Conservation (phyloP, 441 rosid genomes). For the Flueggea neowawraea region DNA sequence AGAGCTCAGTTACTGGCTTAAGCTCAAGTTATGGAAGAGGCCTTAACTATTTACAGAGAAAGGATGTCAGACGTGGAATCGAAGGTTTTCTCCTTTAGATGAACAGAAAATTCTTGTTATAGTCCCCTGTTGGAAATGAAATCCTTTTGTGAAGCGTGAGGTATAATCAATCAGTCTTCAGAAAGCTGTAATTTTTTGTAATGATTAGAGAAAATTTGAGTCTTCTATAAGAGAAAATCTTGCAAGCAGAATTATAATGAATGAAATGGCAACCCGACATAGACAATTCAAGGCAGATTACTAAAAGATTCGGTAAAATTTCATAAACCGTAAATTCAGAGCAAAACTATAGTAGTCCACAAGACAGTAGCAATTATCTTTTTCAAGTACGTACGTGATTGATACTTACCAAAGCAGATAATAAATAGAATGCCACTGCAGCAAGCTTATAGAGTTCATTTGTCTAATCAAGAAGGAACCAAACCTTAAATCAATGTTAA, state of each 20-base stretch:
- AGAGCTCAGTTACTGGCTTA: constrained; percentile 68
- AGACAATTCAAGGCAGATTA: background rate
- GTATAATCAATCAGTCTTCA: too few species aligned
- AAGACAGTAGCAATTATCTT: too few species aligned
- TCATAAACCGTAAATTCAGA: background rate
- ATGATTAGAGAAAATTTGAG: constrained; percentile 22
- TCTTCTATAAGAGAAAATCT: background rate
- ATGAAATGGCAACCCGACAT: background rate
- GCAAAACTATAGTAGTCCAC: background rate
- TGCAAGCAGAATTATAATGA: constrained; percentile 4
- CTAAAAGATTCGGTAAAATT: too few species aligned
- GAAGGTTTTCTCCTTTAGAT: constrained; percentile 86
- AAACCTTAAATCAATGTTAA: background rate
- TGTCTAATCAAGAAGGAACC: constrained; percentile 49
- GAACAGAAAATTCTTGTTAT: too few species aligned
- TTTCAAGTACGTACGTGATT: background rate
- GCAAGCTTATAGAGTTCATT: constrained; percentile 98
- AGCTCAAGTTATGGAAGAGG: constrained; percentile 96
- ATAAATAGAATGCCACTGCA: constrained; percentile 94
- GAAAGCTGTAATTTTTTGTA: background rate
- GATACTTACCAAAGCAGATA: constrained; percentile 95
- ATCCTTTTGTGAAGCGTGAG: too few species aligned
- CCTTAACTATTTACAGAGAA: constrained; percentile 64
- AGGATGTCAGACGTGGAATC: constrained; percentile 44
- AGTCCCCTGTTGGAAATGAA: too few species aligned